Base-by-base conservation (phyloP, 108 stramenopile genomes). In the Pseudonitzschia multistriata region DNA sequence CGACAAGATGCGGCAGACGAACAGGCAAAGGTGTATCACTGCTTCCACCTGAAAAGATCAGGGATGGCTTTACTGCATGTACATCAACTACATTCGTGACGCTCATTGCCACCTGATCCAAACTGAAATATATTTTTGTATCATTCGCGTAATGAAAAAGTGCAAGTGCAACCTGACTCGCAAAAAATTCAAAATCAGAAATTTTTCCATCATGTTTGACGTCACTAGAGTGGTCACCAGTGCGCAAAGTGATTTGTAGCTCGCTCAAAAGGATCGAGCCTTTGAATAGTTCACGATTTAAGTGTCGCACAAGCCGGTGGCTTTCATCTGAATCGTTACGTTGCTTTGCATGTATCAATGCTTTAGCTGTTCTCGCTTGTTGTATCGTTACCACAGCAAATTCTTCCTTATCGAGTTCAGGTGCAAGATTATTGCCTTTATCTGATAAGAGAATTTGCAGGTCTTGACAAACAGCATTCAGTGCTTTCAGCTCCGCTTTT, bases 401-500 rank as follows among this genome's bases (percentile, higher is more conserved):
- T 6, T 33, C 40, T 31, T 54, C 66, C 14, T 69, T 42, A 4
- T 67, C 28, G 0, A 39, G 36, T 3, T 30, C 39, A 22, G 31
- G 22, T 5, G 24, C 17, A 29, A 28, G 7, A 49, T 13, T 48
- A 25, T 47, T 40, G 6, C 60, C 35, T 13, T 34, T 40, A 22
- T 64, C 71, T 29, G 35, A 29, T 27, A 71, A 33, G 11, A 76
- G 64, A 10, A 27, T 25, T 1, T 45, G 57, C 15, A 86, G 17
- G 31, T 86, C 82, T 10, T 36, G 3, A 34, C 74, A 74, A 19
- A 71, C 54, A 33, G 82, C 80, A 13, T 72, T 45, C 33, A 87
- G 67, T 22, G 78, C 76, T 0, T 71, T 62, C 53, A 82, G 64
- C 69, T 87, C 86, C 30, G 81, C 83, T 40, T 60, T 54, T 15